Evolutionary conservation across 2,329 filamentous ascomycete species (phyloP), one percentile per base, ranked within the genome.

Genomic region (Clonostachys rhizophaga): DNA sequence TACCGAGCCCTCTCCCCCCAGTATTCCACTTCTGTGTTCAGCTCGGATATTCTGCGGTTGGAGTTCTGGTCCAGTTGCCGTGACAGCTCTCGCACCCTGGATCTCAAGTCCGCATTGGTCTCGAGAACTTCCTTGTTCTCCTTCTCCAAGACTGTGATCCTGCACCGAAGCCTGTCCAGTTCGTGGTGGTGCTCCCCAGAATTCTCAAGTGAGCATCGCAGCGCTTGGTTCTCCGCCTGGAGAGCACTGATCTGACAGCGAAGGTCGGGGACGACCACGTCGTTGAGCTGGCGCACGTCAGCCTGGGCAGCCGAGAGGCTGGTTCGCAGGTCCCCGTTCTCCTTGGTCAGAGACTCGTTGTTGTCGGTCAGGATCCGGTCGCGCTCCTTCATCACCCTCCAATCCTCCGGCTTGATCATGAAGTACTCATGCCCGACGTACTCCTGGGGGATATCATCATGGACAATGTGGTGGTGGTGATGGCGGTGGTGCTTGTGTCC

Each of bases 181-280:
- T 69, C 64, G 41, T 47, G 54, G 34, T 61, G 56, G 45, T 56
- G 50, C 17, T 61, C 61, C n/a, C 61, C 55, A 2, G 56, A 54
- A 30, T 55, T 61, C 33, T 70, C 67, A 36, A 66, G 50, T 7
- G 63, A 60, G n/a, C 60, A 62, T 12, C 69, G 64, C 6, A 75
- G 61, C 8, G 61, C 57, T 14, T 61, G 57, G 51, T 73, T 73
- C 34, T 74, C 68, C 14, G 60, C 60, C 4, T 55, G 51, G 5
- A 75, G 63, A 10, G 57, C 51, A 34, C 55, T 56, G 46, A 71
- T 59, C 48, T 69, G 62, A n/a, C 55, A 57, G 49, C 68, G 60
- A 2, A 74, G 62, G 39, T 66, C 55, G 1, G 65, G 64, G 6
- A 69, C 53, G 48, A 64, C 58, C 49, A 59, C 56, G 20, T 60